These are phyloP conservation scores for Mycena latifolia DNA, from an alignment of 768 basidiomycete species.

Conservation along the genomic window DNA sequence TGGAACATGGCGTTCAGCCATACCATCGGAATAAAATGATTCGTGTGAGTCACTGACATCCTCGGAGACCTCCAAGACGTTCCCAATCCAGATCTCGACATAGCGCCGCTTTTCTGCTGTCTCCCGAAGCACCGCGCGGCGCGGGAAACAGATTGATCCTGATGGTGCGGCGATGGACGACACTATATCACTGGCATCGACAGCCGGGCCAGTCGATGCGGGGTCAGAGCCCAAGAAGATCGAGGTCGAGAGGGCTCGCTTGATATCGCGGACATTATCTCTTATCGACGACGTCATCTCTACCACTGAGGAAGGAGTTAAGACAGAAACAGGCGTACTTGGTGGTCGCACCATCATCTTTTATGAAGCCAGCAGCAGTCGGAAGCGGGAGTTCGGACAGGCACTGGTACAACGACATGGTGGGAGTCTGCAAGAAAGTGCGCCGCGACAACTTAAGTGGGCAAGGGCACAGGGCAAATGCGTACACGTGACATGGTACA, in stretches of 20 bases:
- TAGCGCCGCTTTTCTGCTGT: slow-evolving; percentile 56
- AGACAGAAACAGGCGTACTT: not conserved
- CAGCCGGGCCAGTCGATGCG: slow-evolving; percentile 41
- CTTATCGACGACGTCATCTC: slow-evolving; percentile 60
- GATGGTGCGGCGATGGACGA: slow-evolving; percentile 56
- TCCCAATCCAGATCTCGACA: slow-evolving; percentile 70
- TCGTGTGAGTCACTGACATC: slow-evolving; percentile 73
- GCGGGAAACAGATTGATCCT: slow-evolving; percentile 42
- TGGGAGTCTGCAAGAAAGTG: too few species aligned
- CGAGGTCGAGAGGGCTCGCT: slow-evolving; percentile 57
- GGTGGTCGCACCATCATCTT: slow-evolving; percentile 34
- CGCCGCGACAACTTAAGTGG: too few species aligned
- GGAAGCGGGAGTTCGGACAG: slow-evolving; percentile 34
- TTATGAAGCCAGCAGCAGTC: slow-evolving; percentile 49
- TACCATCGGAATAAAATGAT: slow-evolving; percentile 74
- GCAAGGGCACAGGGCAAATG: too few species aligned
- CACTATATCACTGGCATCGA: slow-evolving; percentile 55
- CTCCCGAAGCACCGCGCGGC: slow-evolving; percentile 61
- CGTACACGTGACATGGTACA: too few species aligned
- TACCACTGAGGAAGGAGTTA: slow-evolving; percentile 47
- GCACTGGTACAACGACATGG: too few species aligned
- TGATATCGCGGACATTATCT: slow-evolving; percentile 65
- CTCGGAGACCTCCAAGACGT: slow-evolving; percentile 56
- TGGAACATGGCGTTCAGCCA: not conserved
- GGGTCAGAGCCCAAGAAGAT: slow-evolving; percentile 43